A percentile compares a stretch with the other conserved stretches of the same genome.
phyloP scores from a whole-genome alignment of 2,329 filamentous ascomycete species.

The Ophiosphaerella herpotricha region DNA sequence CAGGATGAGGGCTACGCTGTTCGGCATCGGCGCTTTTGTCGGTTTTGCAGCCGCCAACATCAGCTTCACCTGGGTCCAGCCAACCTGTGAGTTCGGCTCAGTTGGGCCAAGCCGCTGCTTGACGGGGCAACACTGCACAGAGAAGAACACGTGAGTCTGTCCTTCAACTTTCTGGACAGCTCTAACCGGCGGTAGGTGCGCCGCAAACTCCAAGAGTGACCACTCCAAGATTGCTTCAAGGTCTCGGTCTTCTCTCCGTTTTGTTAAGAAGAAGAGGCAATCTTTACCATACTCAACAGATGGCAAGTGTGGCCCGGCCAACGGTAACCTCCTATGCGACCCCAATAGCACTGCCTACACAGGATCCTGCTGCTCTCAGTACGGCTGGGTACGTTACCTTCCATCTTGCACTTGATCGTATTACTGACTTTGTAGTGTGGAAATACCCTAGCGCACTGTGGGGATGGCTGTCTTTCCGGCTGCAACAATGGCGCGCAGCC shows the following conservation, averaged over 20 bases:
- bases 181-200: slow-evolving; percentile 19
- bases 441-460: slow-evolving; percentile 47
- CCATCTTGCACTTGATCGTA: background rate
- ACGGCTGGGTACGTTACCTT: slow-evolving; percentile 37
- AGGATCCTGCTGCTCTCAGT: slow-evolving; percentile 53
- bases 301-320: slow-evolving; percentile 47
- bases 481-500: slow-evolving; percentile 25
- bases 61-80: slow-evolving; percentile 53
- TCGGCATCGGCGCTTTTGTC: slow-evolving; percentile 40
- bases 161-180: background rate
- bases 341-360: slow-evolving; percentile 52
- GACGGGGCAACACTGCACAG: slow-evolving; percentile 44
- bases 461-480: slow-evolving; percentile 42
- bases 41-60: slow-evolving; percentile 53
- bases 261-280: slow-evolving; percentile 38
- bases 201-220: slow-evolving; percentile 24
- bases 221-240: slow-evolving; percentile 28
- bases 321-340: slow-evolving; percentile 49
- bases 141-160: slow-evolving; percentile 39
- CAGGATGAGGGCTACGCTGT: slow-evolving; percentile 36
- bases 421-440: slow-evolving; percentile 43
- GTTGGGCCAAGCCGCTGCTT: slow-evolving; percentile 38
- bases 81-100: slow-evolving; percentile 45
- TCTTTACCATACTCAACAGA: slow-evolving; percentile 43
- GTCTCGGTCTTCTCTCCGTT: slow-evolving; percentile 24